Evolutionary conservation across 176 grass and related monocot species (phyloP), one percentile per base, ranked within the genome.

Genomic region (Poa annua): DNA sequence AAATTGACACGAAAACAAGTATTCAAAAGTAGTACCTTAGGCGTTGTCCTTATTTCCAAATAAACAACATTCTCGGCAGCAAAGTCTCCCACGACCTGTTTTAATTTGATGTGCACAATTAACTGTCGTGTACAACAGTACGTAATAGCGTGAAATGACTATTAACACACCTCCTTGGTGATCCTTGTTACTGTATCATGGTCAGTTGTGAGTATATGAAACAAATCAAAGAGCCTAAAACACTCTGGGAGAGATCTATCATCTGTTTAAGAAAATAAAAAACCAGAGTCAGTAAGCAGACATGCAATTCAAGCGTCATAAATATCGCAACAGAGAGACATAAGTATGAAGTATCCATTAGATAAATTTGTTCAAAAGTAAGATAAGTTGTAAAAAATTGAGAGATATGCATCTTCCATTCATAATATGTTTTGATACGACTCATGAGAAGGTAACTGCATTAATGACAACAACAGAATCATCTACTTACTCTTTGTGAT

Each of bases 41-140:
- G 96, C 53, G 96, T 98, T 21, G 96, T 95, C 87, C 96, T 93
- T 78, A 98, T 84, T 88, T 98, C 92, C 74, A 98, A 68, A 91
- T 98, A 95, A 36, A 95, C 80, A 75, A 92, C 92, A 90, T 98
- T 98, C 82, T 98, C 96, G 24, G 89, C 89, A 71, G 96, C 90
- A 85, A 98, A 98, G 91, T 98, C 96, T 89, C 93, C 89, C 10
- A 98, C 87, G 20, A 87, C 96, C 92, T 95, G 79, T 69, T 64
- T 64, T 56, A 53, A 33, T 80, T 85, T 84, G 71, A 45, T 71
- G 3, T 24, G 1, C 25, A 21, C 33, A 78, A 48, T 84, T 61
- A 66, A 83, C 29, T 32, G 12, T 51, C 35, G 20, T 70, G 8
- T 21, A 42, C 15, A 66, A 15, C 3, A 42, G 15, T 11, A 42